These are phyloP conservation scores for Dillenia suffruticosa DNA, from an alignment of 164 flowering plant species.

Conservation along the genomic window DNA sequence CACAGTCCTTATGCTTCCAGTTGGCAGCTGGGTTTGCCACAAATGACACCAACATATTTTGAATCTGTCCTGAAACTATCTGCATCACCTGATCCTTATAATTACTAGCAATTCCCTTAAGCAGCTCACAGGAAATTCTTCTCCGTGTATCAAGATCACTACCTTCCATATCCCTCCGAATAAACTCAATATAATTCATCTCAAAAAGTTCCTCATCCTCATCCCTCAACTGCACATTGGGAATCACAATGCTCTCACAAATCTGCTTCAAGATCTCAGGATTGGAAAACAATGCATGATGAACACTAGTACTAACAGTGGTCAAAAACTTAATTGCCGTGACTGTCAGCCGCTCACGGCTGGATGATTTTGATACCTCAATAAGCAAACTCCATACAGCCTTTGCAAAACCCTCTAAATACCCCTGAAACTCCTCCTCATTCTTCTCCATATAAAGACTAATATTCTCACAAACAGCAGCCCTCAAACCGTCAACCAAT, in stretches of 20 bases:
- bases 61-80: constrained; percentile 64
- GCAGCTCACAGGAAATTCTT: constrained; percentile 91
- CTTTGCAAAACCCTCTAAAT: constrained; percentile 58
- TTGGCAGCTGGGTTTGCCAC: constrained; percentile 58
- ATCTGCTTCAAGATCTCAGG: constrained; percentile 59
- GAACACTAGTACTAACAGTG: constrained; percentile 77
- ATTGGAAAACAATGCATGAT: constrained; percentile 59
- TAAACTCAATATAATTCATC: constrained; percentile 84
- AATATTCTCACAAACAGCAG: constrained; percentile 90
- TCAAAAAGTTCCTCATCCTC: constrained; percentile 96
- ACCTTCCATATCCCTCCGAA: constrained; percentile 92
- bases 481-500: constrained; percentile 65
- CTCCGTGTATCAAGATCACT: constrained; percentile 94
- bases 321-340: constrained; percentile 85
- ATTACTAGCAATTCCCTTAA: constrained; percentile 80
- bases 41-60: constrained; percentile 47
- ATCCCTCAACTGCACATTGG: constrained; percentile 79
- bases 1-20: constrained; percentile 97
- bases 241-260: constrained; percentile 77
- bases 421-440: constrained; percentile 79
- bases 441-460: constrained; percentile 87
- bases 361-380: constrained; percentile 42
- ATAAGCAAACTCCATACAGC: constrained; percentile 76
- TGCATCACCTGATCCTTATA: constrained; percentile 57
- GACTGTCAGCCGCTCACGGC: constrained; percentile 63